Evolutionary conservation across 108 stramenopile species (phyloP).

Genomic region (Fistulifera pelliculosa): DNA sequence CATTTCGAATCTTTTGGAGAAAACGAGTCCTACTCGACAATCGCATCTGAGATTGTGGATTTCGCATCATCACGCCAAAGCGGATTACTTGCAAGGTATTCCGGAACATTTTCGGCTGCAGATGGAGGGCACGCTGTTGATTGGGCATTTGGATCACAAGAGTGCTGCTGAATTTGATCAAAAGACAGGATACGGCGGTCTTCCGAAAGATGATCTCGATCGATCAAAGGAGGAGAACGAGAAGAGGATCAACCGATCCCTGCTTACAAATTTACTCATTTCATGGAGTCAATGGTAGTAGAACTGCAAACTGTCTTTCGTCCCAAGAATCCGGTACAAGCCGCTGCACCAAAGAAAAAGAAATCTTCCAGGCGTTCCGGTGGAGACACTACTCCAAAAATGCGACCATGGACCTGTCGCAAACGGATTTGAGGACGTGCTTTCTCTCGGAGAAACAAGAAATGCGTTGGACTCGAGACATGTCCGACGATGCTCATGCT

Average conservation of each 20-base stretch:
- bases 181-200: conserved; percentile 9
- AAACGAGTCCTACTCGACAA: conserved; percentile 31
- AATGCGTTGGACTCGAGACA: conserved; percentile 24
- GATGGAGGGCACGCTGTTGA: conserved; percentile 67
- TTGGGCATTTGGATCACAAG: conserved; percentile 59
- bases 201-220: conserved; percentile 16
- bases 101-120: conserved; percentile 42
- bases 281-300: conserved; percentile 60
- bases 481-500: conserved; percentile 45
- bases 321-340: conserved; percentile 9
- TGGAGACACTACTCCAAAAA: background rate
- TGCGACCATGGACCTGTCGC: background rate
- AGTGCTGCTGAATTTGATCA: conserved; percentile 44
- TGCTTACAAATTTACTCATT: conserved; percentile 60
- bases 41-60: conserved; percentile 63
- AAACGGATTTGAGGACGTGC: conserved; percentile 16
- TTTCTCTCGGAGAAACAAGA: conserved; percentile 16
- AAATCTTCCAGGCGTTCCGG: background rate
- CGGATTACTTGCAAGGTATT: conserved; percentile 1
- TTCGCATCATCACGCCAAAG: conserved; percentile 28
- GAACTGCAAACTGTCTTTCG: conserved; percentile 43
- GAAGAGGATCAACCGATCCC: conserved; percentile 37
- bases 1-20: conserved; percentile 36
- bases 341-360: conserved; percentile 9
- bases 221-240: conserved; percentile 24